Conservation (phyloP, 352 stramenopile species). For the Phytopythium montanum region DNA sequence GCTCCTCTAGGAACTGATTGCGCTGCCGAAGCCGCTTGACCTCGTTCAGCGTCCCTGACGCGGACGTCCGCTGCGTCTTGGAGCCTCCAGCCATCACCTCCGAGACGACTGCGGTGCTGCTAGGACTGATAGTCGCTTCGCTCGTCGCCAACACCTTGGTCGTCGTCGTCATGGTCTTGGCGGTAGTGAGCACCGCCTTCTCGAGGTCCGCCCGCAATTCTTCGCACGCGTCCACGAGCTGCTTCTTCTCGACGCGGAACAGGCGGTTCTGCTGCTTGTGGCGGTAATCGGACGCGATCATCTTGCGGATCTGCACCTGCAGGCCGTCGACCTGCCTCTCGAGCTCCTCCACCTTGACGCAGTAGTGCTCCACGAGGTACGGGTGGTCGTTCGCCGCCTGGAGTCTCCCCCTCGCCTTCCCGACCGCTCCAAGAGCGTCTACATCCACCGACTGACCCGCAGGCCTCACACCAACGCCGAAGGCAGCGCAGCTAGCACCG, state of each 20-base stretch:
- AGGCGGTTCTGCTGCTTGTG: conserved; percentile 69
- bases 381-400: conserved; percentile 35
- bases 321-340: conserved; percentile 55
- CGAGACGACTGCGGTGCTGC: background rate
- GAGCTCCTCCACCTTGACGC: conserved; percentile 41
- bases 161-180: conserved; percentile 26
- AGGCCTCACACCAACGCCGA: background rate
- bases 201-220: conserved; percentile 45
- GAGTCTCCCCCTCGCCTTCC: background rate
- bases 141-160: conserved; percentile 5
- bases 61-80: background rate
- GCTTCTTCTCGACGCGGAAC: conserved; percentile 38
- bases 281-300: conserved; percentile 74
- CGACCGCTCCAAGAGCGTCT: background rate
- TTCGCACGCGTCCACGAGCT: conserved; percentile 46
- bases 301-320: conserved; percentile 71
- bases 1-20: conserved; percentile 61
- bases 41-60: conserved; percentile 20
- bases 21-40: conserved; percentile 51
- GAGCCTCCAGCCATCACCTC: background rate
- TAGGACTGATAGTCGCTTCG: background rate
- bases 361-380: conserved; percentile 66
- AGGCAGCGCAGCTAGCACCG: conserved; percentile 6
- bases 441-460: background rate
- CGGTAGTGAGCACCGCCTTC: conserved; percentile 26